Evolutionary conservation across 2,329 filamentous ascomycete species (phyloP).

Genomic region (Trichoderma afroharzianum): DNA sequence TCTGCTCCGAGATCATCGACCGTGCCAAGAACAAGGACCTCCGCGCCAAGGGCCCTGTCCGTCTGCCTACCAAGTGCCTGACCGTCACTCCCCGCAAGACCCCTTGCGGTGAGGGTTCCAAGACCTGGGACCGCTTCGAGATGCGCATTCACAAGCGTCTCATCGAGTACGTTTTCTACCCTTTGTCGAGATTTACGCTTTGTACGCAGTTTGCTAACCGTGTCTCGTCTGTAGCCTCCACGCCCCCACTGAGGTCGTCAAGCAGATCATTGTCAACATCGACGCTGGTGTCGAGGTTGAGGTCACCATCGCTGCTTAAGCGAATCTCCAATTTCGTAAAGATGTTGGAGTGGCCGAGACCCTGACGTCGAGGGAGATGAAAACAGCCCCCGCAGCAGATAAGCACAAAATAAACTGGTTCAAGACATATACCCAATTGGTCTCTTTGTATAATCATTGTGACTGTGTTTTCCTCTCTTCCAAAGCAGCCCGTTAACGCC

Average conservation of each 20-base stretch:
- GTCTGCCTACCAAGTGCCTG: conserved; percentile 94
- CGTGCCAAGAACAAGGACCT: conserved; percentile 98
- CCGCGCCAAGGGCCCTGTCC: conserved; percentile 96
- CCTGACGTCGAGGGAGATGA: neutral
- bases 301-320: conserved; percentile 84
- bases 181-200: neutral
- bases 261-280: conserved; percentile 96
- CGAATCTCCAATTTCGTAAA: conserved; percentile 11
- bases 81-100: conserved; percentile 99
- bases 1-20: conserved; percentile 97
- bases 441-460: neutral
- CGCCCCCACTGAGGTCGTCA: conserved; percentile 95
- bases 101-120: conserved; percentile 98
- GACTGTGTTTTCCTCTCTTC: neutral
- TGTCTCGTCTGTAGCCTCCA: conserved; percentile 61
- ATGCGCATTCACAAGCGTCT: conserved; percentile 99
- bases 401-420: conserved; percentile 20
- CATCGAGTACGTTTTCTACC: conserved; percentile 68
- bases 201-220: conserved; percentile 16
- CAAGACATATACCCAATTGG: conserved; percentile 3
- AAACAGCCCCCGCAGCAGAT: conserved; percentile 19
- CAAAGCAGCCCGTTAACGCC: conserved; percentile 20
- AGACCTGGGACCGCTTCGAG: conserved; percentile 99
- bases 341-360: conserved; percentile 7
- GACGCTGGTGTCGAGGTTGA: conserved; percentile 91